Evolutionary conservation across 176 grass and related monocot species (phyloP).

Genomic region (Musa acuminata): DNA sequence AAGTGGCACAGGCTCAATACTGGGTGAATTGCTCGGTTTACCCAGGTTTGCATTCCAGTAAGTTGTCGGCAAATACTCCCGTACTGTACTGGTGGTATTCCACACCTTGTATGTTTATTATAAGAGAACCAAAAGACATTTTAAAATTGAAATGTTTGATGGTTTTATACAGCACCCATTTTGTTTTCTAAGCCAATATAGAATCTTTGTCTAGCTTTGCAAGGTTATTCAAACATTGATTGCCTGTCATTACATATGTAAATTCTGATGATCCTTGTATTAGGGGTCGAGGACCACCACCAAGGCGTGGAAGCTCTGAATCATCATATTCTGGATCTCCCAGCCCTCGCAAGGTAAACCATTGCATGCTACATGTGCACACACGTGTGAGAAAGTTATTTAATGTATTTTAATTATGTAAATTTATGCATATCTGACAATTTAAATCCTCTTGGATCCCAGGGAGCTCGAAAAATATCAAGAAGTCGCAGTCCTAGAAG

Average conservation of each 20-base stretch:
- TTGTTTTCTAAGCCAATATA: neutral
- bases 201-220: neutral
- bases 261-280: slow-evolving; percentile 1
- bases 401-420: too few relatives aligned
- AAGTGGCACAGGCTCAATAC: too few relatives aligned
- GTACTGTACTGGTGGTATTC: too few relatives aligned
- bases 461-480: slow-evolving; percentile 78
- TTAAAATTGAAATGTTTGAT: too few relatives aligned
- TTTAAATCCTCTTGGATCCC: neutral
- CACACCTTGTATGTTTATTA: neutral
- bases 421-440: neutral
- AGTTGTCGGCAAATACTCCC: too few relatives aligned
- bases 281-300: slow-evolving; percentile 67
- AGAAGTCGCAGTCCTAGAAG: slow-evolving; percentile 93
- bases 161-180: too few relatives aligned
- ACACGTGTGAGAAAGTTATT: too few relatives aligned
- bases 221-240: neutral
- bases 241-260: neutral
- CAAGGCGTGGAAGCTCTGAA: slow-evolving; percentile 84
- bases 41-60: too few relatives aligned
- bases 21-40: too few relatives aligned
- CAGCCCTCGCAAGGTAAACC: slow-evolving; percentile 53
- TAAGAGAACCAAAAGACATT: too few relatives aligned
- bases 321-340: slow-evolving; percentile 86
- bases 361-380: too few relatives aligned